Evolutionary conservation across 257 asterid genomes (phyloP).

Genomic region (Nicotiana tabacum): DNA sequence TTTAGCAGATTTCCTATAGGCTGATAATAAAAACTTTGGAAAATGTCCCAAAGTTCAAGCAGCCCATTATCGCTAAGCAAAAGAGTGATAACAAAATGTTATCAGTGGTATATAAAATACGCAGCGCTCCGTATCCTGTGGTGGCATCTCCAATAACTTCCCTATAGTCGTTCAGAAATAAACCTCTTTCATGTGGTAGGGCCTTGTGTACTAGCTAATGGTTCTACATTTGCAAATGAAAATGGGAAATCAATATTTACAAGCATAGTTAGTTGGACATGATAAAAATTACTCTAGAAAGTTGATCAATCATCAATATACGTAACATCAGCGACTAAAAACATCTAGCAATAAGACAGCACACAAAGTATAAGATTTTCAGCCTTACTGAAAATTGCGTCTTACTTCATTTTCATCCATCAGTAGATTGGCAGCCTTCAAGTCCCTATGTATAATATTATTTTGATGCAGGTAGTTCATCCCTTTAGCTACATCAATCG

Average conservation of each 20-base stretch:
- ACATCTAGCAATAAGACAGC: neutral
- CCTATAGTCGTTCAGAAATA: neutral
- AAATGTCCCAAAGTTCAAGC: neutral
- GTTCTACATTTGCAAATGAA: neutral
- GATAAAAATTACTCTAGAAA: neutral
- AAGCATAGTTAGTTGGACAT: neutral
- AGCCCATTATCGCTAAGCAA: neutral
- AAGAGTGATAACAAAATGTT: neutral
- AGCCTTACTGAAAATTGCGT: neutral
- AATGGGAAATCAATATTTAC: neutral
- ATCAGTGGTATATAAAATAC: neutral
- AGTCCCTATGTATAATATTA: slow-evolving; percentile 91
- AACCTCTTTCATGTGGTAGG: neutral
- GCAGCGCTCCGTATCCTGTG: neutral
- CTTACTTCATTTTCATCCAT: slow-evolving; percentile 96
- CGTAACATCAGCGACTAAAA: neutral
- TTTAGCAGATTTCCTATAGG: neutral
- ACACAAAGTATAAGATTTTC: neutral
- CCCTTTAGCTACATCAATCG: slow-evolving; percentile 91
- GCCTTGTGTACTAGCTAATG: neutral
- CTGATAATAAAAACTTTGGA: neutral
- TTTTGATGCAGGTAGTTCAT: slow-evolving; percentile 98
- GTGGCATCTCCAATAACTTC: neutral
- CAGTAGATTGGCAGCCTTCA: slow-evolving; percentile 96
- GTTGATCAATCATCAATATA: neutral